These are phyloP conservation scores for Dysphania ambrosioides DNA, from an alignment of 148 eudicot species.

Conservation along the genomic window DNA sequence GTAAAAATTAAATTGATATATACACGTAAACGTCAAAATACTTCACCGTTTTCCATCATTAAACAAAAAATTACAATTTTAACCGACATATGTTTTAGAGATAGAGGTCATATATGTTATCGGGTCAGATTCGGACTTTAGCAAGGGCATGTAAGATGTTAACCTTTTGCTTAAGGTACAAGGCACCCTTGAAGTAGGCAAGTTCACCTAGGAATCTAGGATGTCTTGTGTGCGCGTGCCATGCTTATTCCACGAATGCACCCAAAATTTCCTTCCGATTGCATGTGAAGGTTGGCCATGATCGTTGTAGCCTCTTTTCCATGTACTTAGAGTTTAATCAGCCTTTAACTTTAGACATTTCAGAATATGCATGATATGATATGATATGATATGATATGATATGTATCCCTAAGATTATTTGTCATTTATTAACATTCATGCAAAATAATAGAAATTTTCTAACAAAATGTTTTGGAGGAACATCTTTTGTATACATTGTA, in stretches of 20 bases:
- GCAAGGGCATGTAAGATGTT: conserved; percentile 39
- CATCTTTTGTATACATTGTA: too few species aligned
- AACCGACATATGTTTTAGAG: too few species aligned
- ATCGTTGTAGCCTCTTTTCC: conserved; percentile 22
- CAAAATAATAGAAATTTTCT: neutral
- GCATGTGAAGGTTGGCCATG: conserved; percentile 56
- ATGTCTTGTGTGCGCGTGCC: conserved; percentile 49
- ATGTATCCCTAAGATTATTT: too few species aligned
- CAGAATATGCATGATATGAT: too few species aligned
- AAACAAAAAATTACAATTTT: too few species aligned
- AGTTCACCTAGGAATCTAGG: conserved; percentile 40
- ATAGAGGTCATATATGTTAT: too few species aligned
- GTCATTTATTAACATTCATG: neutral
- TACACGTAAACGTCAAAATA: too few species aligned
- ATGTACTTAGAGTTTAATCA: conserved; percentile 4
- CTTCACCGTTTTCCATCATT: too few species aligned
- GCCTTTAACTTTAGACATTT: too few species aligned
- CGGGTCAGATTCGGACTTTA: conserved; percentile 37
- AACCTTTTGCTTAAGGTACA: conserved; percentile 31
- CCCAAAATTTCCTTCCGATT: conserved; percentile 45
- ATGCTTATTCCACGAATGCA: conserved; percentile 55
- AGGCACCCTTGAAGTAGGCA: conserved; percentile 40
- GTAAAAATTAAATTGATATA: too few species aligned
- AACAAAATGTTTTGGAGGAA: too few species aligned
- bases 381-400: too few species aligned